A percentile compares a stretch with the other conserved stretches of the same genome.
Evolutionary conservation across 1,284 basidiomycete species (phyloP).

Genomic region (Rhodotorula sp.): DNA sequence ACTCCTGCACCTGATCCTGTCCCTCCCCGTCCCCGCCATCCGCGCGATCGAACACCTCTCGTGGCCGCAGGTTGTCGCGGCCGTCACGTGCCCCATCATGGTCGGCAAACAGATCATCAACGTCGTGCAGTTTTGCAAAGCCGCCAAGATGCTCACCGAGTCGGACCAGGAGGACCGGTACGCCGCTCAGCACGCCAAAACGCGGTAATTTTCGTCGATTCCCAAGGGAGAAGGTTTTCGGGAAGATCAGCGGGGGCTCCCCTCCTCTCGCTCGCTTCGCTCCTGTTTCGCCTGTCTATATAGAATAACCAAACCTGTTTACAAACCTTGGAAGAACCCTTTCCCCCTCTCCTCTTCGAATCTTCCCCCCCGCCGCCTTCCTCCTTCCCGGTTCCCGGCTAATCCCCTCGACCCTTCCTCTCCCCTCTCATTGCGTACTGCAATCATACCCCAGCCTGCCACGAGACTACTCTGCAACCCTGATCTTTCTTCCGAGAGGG

Average conservation of each 20-base stretch:
- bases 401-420: too few species aligned
- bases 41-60: slow-evolving; percentile 55
- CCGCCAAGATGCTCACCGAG: slow-evolving; percentile 71
- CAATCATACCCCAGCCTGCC: too few species aligned
- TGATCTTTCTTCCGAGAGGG: too few species aligned
- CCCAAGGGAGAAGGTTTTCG: neutral
- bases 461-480: too few species aligned
- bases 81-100: slow-evolving; percentile 69
- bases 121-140: slow-evolving; percentile 97
- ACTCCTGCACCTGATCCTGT: slow-evolving; percentile 58
- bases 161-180: slow-evolving; percentile 42
- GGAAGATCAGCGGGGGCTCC: neutral
- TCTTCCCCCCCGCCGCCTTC: too few species aligned
- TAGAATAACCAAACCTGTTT: too few species aligned
- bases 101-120: slow-evolving; percentile 90
- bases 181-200: slow-evolving; percentile 18
- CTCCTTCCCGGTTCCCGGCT: too few species aligned
- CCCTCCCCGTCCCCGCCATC: slow-evolving; percentile 42
- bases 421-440: too few species aligned
- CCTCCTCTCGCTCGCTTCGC: neutral
- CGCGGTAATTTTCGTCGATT: neutral
- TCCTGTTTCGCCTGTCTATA: neutral
- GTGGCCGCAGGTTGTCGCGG: slow-evolving; percentile 77
- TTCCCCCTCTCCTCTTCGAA: too few species aligned
- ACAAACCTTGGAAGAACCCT: too few species aligned